phyloP scores from a whole-genome alignment of 169 alveolate genomes.

The Cryptosporidium sp. region DNA sequence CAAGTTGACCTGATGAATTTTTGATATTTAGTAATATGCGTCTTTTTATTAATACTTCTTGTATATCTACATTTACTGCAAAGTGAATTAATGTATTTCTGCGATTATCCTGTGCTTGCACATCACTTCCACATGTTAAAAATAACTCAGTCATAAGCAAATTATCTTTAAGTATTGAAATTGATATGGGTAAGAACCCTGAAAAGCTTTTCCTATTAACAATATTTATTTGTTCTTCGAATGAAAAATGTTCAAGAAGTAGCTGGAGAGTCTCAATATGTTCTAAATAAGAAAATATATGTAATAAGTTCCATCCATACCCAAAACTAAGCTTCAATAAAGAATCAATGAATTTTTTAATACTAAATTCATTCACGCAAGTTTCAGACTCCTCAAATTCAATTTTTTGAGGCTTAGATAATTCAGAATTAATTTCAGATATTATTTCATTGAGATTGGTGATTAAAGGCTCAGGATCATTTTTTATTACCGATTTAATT shows the following conservation, averaged over 20 bases:
- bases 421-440: background rate
- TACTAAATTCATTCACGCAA: background rate
- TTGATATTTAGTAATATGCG: background rate
- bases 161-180: conserved; percentile 27
- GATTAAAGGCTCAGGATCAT: conserved; percentile 20
- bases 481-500: conserved; percentile 13
- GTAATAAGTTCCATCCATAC: conserved; percentile 60
- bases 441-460: conserved; percentile 3
- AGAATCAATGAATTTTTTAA: conserved; percentile 12
- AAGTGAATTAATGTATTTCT: conserved; percentile 69
- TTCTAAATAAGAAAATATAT: conserved; percentile 16
- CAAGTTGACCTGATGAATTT: conserved; percentile 64
- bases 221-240: conserved; percentile 25
- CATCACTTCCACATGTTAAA: conserved; percentile 50
- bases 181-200: conserved; percentile 43
- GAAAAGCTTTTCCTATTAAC: conserved; percentile 23
- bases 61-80: conserved; percentile 16
- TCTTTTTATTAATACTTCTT: conserved; percentile 35
- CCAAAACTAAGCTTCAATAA: conserved; percentile 23
- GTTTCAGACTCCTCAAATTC: background rate
- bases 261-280: conserved; percentile 35
- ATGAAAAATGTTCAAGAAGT: conserved; percentile 26
- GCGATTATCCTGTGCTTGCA: conserved; percentile 43
- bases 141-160: conserved; percentile 24
- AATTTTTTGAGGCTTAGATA: background rate